These are phyloP conservation scores for Gymnopus androsaceus DNA, from an alignment of 1,284 basidiomycete genomes.

Conservation along the genomic window DNA sequence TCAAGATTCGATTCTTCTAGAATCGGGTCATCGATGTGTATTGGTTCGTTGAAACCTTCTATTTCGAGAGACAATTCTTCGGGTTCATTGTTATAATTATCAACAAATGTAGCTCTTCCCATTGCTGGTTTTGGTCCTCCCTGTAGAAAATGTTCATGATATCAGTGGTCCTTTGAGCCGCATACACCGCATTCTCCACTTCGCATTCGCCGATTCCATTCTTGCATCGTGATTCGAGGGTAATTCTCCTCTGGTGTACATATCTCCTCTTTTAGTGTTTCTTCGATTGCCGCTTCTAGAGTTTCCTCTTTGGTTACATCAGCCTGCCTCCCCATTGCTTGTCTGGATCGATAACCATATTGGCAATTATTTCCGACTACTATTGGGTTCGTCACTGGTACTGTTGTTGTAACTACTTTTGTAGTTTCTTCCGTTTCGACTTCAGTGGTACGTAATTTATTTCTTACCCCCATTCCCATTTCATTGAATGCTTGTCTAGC, in stretches of 20 bases:
- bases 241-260: background rate
- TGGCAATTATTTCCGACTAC: no score
- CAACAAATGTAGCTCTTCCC: background rate
- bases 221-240: no score
- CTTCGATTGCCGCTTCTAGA: no score
- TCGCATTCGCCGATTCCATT: no score
- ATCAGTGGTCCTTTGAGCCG: background rate
- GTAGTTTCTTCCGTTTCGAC: background rate
- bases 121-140: background rate
- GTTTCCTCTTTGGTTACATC: no score
- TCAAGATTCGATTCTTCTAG: background rate
- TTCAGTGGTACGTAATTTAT: background rate
- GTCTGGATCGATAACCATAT: no score
- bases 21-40: background rate
- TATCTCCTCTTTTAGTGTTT: no score
- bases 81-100: background rate
- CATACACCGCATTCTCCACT: background rate
- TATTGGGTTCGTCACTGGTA: background rate
- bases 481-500: constrained; percentile 1
- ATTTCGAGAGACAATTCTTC: background rate
- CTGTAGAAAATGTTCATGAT: background rate
- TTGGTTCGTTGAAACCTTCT: background rate
- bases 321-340: no score
- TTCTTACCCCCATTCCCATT: background rate
- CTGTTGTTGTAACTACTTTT: background rate